Percentiles rank a stretch among this genome's conserved stretches.
These are phyloP conservation scores for Luzula sylvatica DNA, from an alignment of 176 grass and related monocot genomes.

Conservation along the genomic window DNA sequence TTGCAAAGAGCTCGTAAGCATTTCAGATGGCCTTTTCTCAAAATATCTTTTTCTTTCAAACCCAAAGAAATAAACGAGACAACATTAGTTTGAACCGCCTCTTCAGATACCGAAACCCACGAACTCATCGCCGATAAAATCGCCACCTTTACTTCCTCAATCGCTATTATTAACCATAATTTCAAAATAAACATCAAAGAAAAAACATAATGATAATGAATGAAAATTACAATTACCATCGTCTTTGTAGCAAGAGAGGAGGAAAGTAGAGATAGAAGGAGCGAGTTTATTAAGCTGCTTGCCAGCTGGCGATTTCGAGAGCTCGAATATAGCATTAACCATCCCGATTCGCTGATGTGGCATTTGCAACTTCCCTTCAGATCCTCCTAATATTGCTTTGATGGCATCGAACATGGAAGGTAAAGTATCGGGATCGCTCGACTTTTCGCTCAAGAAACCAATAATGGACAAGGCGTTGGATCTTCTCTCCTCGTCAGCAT, in stretches of 20 bases:
- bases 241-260: constrained; percentile 71
- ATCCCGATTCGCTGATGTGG: constrained; percentile 80
- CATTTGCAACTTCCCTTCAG: constrained; percentile 85
- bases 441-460: constrained; percentile 66
- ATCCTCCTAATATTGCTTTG: constrained; percentile 89
- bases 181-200: constrained; percentile 1
- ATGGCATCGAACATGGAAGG: constrained; percentile 67
- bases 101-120: constrained; percentile 56
- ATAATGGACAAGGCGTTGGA: constrained; percentile 64
- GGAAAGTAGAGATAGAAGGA: constrained; percentile 60
- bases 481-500: constrained; percentile 81
- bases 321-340: constrained; percentile 64
- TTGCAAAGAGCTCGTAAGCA: constrained; percentile 67
- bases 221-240: constrained; percentile 55
- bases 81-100: constrained; percentile 63
- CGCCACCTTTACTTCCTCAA: constrained; percentile 93
- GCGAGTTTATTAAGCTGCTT: constrained; percentile 68
- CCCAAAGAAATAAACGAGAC: constrained; percentile 62
- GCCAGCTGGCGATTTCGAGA: constrained; percentile 53
- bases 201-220: constrained; percentile 15
- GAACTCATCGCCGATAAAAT: constrained; percentile 58
- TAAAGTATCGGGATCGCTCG: constrained; percentile 82
- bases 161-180: constrained; percentile 42
- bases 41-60: constrained; percentile 84
- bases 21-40: constrained; percentile 89